Evolutionary conservation across 176 grass and related monocot genomes (phyloP), one percentile per base, ranked within the genome.

Genomic region (Cenchrus americanus): DNA sequence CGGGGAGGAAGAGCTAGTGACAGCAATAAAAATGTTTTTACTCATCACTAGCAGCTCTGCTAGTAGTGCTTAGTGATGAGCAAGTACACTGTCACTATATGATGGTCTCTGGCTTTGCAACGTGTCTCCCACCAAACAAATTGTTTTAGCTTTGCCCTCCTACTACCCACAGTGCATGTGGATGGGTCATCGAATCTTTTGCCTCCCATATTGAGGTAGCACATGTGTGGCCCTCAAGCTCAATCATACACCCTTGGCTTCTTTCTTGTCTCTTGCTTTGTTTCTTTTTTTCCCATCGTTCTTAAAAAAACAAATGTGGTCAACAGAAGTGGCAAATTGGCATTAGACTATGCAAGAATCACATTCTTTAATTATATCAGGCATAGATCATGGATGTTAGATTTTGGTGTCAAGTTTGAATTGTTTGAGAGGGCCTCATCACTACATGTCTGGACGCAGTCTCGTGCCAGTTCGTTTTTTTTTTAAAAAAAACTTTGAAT

Each of bases 171-270:
- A 5, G 66, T 66, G 80, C 64, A 70, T 85, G 61, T 80, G 77
- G 69, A 80, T 27, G 66, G 65, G 55, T 42, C 55, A 42, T 54
- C 15, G n/a, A 23, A 81, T 85, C 44, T 63, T 85, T 62, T 76
- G 87, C 62, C 76, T 66, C 87, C 70, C 53, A n/a, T 75, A n/a
- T 79, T 68, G 27, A 60, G 87, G 87, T 80, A 85, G 75, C 60
- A 61, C 76, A 76, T 62, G 77, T 85, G 70, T 75, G n/a, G 51
- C 19, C 75, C 65, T 11, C 47, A 30, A 43, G 44, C 68, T 84
- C 41, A 62, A 88, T 83, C 82, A 77, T 77, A 12, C 82, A 84
- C 11, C 30, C 37, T 53, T 17, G 37, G 15, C 37, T 77, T 41
- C 51, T 55, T 6, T 21, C 61, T 48, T 48, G 44, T 48, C 69